Evolutionary conservation across 345 rosid genomes (phyloP), one percentile per base, ranked within the genome.

Genomic region (Passiflora organensis): DNA sequence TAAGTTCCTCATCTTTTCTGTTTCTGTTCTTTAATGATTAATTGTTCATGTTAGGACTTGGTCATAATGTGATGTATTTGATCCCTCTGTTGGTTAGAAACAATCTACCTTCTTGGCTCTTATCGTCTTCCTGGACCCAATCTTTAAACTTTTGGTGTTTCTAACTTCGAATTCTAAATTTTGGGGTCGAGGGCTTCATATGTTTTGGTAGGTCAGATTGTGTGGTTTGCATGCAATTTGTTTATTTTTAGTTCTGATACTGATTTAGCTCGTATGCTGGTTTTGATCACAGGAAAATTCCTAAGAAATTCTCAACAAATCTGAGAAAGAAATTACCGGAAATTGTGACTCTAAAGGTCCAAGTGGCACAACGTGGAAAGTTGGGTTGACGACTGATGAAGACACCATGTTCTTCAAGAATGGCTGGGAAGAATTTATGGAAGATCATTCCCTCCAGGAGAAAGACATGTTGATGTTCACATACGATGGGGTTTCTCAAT

Each of bases 371-470:
- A 59, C 59, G 24, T 28, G 34, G 34, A 72, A 68, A 45, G 80
- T 84, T 6, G 77, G 76, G 53, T 53, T 82, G 18, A 74, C 66
- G 58, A 59, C 67, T 21, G 64, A 63, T 28, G 72, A 66, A 25
- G 75, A 72, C 20, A 54, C 61, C 38, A 32, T 76, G 55, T 56
- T 72, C 69, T 86, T 89, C 36, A 43, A 61, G 43, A 51, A 51
- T 44, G 97, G 90, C 34, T 86, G 97, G 95, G 53, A 68, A 44
- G 79, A 72, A 48, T 86, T 86, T 69, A 82, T 71, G 19, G 68
- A 62, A 50, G 82, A 76, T 47, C 79, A 84, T 66, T 66, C 49
- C 13, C 75, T 90, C 58, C 28, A 63, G 55, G 82, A 76, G 78
- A 73, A 77, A 63, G 95, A 86, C 70, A 45, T 86, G 17, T 57